Evolutionary conservation across 257 asterid species (phyloP), one percentile per base, ranked within the genome.

Genomic region (Galeopsis tetrahit): DNA sequence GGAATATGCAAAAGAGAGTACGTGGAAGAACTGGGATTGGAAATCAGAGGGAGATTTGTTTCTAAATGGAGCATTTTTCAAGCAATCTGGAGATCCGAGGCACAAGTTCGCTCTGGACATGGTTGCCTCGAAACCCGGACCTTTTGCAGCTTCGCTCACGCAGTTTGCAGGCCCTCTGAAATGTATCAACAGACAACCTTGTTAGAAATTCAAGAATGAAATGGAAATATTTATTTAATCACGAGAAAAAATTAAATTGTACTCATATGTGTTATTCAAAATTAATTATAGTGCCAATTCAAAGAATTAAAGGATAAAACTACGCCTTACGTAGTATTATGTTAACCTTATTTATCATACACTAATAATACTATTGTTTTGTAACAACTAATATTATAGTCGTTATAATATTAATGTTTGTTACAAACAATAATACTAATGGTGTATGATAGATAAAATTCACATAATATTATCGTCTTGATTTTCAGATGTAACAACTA

Each of bases 1-100:
- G 76, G 96, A 87, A 4, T 81, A 85, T 48, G 69, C 88, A 67
- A 11, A 81, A 0, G 81, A 91, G 77, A 74, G 78, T 36, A 86
- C 5, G 66, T 88, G 98, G 98, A 82, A 87, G 82, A 80, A 81
- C 6, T 93, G 96, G 98, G 81, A 40, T 2, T 90, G 98, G 98
- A 85, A 56, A 85, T 93, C 97, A 2, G 87, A 90, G 46, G 90
- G 86, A 43, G 98, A 93, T 79, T 35, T 87, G 28, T 53, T 93
- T 85, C 56, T 39, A 80, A 89, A 85, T 46, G 96, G 96, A 7
- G 98, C 98, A 1, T 93, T 87, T 74, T 93, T 93, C 38, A 56
- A 32, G 3, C 88, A 86, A 72, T 93, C 98, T 2, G 98, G 97
- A 57, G 74, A 85, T 62, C 84, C 79, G 2, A 59, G 75, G 0